Conservation (phyloP, 768 basidiomycete species). For the Xerocomus spinulosus region DNA sequence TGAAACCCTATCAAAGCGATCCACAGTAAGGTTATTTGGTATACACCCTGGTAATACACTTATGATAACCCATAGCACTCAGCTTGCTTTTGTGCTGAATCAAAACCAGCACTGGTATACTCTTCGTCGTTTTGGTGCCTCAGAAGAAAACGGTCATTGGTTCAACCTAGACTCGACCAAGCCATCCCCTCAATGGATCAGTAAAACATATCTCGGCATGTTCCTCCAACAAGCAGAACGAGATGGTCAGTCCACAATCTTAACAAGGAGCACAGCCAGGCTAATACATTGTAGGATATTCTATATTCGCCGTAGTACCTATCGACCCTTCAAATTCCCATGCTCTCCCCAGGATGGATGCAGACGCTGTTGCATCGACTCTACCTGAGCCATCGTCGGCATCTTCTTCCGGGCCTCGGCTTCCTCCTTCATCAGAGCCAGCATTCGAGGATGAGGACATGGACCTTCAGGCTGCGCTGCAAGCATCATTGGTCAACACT, state of each 20-base stretch:
- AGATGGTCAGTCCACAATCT: constrained; percentile 53
- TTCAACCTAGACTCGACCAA: constrained; percentile 84
- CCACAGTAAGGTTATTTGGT: constrained; percentile 59
- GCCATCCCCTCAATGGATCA: constrained; percentile 71
- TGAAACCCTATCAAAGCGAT: constrained; percentile 67
- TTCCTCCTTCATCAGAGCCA: constrained; percentile 10
- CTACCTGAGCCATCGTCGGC: constrained; percentile 49
- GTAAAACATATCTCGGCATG: constrained; percentile 79
- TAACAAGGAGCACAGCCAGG: background rate
- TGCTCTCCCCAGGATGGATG: constrained; percentile 58
- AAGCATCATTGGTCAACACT: constrained; percentile 60
- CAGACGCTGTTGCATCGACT: constrained; percentile 65
- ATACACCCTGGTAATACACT: constrained; percentile 2
- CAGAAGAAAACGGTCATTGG: constrained; percentile 61
- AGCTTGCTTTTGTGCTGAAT: constrained; percentile 86
- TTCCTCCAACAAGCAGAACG: constrained; percentile 81
- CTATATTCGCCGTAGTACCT: constrained; percentile 71
- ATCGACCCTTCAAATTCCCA: constrained; percentile 49
- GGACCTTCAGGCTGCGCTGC: constrained; percentile 82
- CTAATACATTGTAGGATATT: constrained; percentile 56
- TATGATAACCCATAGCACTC: constrained; percentile 45
- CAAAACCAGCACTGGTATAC: constrained; percentile 88
- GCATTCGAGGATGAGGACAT: constrained; percentile 79
- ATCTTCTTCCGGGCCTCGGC: constrained; percentile 9
- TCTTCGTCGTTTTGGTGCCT: constrained; percentile 69